Evolutionary conservation across 768 basidiomycete genomes (phyloP).

Genomic region (Aureoboletus auriporus): DNA sequence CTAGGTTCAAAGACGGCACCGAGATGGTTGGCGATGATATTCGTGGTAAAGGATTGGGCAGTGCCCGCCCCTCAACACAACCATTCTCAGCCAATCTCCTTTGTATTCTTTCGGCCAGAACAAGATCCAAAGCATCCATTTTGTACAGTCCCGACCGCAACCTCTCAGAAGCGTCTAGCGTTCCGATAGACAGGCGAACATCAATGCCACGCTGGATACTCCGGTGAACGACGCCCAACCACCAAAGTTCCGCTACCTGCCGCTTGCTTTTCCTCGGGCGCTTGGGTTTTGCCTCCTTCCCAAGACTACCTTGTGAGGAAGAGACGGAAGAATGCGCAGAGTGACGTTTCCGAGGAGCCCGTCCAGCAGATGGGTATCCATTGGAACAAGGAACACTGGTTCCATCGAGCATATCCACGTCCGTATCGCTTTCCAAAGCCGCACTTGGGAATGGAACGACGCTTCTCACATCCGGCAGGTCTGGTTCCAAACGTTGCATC

Average conservation of each 20-base stretch:
- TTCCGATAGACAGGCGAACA: slow-evolving; percentile 4
- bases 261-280: slow-evolving; percentile 29
- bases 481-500: slow-evolving; percentile 11
- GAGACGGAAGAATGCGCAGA: slow-evolving; percentile 30
- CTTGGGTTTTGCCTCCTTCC: slow-evolving; percentile 23
- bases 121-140: slow-evolving; percentile 29
- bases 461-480: slow-evolving; percentile 28
- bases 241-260: slow-evolving; percentile 33
- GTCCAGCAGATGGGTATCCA: neutral
- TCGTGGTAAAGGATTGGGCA: slow-evolving; percentile 17
- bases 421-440: slow-evolving; percentile 18
- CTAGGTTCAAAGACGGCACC: slow-evolving; percentile 17
- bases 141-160: slow-evolving; percentile 2
- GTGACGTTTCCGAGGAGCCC: slow-evolving; percentile 29
- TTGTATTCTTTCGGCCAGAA: slow-evolving; percentile 32
- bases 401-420: slow-evolving; percentile 28
- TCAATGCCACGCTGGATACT: slow-evolving; percentile 29
- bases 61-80: slow-evolving; percentile 19
- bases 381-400: slow-evolving; percentile 10
- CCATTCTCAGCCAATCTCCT: slow-evolving; percentile 30
- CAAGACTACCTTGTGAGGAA: slow-evolving; percentile 15
- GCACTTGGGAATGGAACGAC: slow-evolving; percentile 37
- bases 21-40: slow-evolving; percentile 24
- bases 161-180: slow-evolving; percentile 3
- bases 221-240: slow-evolving; percentile 34